Conservation (phyloP, 768 basidiomycete genomes). For the Mycena galopus region DNA sequence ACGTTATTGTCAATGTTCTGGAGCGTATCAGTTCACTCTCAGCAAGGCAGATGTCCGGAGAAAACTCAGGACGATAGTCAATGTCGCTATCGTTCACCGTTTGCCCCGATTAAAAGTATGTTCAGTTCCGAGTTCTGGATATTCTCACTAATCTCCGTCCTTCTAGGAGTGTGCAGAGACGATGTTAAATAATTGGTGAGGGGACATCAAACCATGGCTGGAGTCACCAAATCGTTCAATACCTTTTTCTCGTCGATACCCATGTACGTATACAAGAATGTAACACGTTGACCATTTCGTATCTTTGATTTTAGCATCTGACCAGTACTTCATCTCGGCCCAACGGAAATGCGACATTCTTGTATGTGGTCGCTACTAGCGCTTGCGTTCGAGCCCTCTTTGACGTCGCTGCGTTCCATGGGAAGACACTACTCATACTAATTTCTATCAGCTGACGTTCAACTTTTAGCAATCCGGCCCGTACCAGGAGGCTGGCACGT, state of each 20-base stretch:
- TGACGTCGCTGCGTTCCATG: no score
- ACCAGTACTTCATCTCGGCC: no score
- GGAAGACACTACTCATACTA: no score
- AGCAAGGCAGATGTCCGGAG: constrained; percentile 80
- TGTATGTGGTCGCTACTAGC: no score
- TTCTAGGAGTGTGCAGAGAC: constrained; percentile 62
- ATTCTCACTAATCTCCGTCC: constrained; percentile 12
- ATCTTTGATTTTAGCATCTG: background rate
- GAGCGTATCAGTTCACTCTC: constrained; percentile 79
- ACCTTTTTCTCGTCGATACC: constrained; percentile 36
- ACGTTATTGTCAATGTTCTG: constrained; percentile 89
- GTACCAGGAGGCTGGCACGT: no score
- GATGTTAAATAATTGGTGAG: constrained; percentile 58
- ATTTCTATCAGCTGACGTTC: no score
- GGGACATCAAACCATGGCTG: no score
- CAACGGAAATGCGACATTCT: no score
- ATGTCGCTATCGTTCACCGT: constrained; percentile 83
- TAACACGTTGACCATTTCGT: background rate
- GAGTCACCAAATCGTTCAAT: constrained; percentile 1
- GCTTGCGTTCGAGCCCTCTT: no score
- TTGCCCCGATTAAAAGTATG: constrained; percentile 75
- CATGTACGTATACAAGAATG: background rate
- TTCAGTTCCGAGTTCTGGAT: constrained; percentile 11
- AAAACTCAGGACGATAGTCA: constrained; percentile 84
- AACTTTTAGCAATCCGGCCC: no score